phyloP scores from a whole-genome alignment of 108 stramenopile species.

The Discostella pseudostelligera region DNA sequence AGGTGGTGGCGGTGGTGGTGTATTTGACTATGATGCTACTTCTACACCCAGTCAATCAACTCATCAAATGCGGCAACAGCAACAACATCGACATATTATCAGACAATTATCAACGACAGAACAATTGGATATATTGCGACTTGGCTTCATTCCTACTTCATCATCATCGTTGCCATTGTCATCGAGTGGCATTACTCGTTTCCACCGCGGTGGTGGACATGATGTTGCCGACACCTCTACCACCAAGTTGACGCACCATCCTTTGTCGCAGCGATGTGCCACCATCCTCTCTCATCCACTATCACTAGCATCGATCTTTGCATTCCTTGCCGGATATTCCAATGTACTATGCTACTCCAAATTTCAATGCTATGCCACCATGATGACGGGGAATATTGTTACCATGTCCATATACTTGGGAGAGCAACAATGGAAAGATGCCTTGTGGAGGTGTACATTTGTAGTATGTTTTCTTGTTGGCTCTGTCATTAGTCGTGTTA shows the following conservation, averaged over 20 bases:
- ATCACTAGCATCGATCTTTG: conserved; percentile 12
- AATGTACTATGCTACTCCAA: conserved; percentile 15
- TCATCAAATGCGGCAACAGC: no score
- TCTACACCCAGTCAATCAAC: no score
- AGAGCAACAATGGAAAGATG: conserved; percentile 16
- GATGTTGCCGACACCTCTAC: background rate
- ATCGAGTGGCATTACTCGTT: background rate
- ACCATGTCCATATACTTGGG: conserved; percentile 14
- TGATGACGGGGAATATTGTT: conserved; percentile 43
- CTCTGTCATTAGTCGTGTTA: background rate
- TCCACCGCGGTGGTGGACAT: background rate
- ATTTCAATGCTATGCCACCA: conserved; percentile 26
- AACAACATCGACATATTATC: no score
- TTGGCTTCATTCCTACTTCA: background rate
- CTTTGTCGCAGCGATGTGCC: background rate
- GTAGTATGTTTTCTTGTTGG: conserved; percentile 21
- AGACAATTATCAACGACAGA: background rate
- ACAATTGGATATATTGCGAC: background rate
- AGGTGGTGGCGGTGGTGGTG: no score
- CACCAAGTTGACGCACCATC: background rate
- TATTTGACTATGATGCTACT: no score
- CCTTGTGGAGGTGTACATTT: conserved; percentile 14
- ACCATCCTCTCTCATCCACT: background rate
- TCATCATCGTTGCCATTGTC: background rate
- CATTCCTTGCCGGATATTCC: conserved; percentile 31